phyloP scores from a whole-genome alignment of 768 basidiomycete genomes.

The Goffeauzyma gilvescens region DNA sequence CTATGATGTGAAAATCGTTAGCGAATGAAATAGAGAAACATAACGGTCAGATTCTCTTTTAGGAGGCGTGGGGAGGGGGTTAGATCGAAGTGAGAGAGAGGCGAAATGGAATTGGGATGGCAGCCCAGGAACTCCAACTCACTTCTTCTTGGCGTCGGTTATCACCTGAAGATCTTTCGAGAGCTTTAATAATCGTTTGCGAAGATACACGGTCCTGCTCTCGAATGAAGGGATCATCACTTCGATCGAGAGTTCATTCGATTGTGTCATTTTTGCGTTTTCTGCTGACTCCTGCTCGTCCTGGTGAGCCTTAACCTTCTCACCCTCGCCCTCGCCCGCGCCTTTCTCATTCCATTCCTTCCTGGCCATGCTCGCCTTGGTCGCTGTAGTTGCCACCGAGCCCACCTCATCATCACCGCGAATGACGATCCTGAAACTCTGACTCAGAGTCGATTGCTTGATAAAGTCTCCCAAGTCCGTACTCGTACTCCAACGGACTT shows the following conservation, averaged over 20 bases:
- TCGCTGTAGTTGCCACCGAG: no score
- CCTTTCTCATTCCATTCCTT: conserved; percentile 8
- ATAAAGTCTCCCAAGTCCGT: conserved; percentile 52
- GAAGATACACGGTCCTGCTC: conserved; percentile 44
- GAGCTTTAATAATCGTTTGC: conserved; percentile 37
- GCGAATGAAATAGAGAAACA: no score
- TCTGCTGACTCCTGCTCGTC: not conserved
- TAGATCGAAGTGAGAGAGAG: no score
- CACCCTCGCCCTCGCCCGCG: conserved; percentile 2
- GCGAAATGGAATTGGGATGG: no score
- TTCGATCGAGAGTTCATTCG: conserved; percentile 29
- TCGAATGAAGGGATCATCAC: conserved; percentile 48
- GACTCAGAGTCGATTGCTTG: conserved; percentile 41
- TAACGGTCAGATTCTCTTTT: no score
- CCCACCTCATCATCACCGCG: no score
- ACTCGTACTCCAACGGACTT: conserved; percentile 43
- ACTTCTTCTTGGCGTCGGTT: conserved; percentile 41
- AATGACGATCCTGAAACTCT: conserved; percentile 39
- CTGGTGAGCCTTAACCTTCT: no score
- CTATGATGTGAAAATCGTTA: conserved; percentile 8
- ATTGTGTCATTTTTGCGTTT: not conserved
- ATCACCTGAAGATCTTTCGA: conserved; percentile 37
- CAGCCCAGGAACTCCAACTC: no score
- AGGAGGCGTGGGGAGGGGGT: no score
- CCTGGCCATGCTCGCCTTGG: no score